Evolutionary conservation across 2,329 filamentous ascomycete genomes (phyloP).

Genomic region (Tolypocladium sp.): DNA sequence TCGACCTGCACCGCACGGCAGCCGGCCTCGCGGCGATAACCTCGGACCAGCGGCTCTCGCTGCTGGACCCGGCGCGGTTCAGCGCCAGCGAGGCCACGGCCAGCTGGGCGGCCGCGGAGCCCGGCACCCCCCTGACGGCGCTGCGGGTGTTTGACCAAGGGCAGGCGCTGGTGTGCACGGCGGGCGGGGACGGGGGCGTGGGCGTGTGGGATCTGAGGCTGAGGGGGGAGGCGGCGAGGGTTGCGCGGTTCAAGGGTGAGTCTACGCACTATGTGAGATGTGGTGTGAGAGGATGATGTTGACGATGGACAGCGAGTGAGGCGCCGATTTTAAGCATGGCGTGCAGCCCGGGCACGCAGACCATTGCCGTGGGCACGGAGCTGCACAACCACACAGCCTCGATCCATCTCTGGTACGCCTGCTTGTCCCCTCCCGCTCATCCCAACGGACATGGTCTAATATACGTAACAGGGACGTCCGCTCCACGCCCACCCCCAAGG

Average conservation of each 20-base stretch:
- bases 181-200: slow-evolving; percentile 62
- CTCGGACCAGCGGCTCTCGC: slow-evolving; percentile 60
- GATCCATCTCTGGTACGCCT: slow-evolving; percentile 48
- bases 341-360: slow-evolving; percentile 44
- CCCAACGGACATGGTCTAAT: too few relatives aligned
- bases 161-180: slow-evolving; percentile 52
- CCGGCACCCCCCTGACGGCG: slow-evolving; percentile 52
- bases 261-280: slow-evolving; percentile 3
- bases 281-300: background rate
- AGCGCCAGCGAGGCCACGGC: slow-evolving; percentile 38
- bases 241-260: slow-evolving; percentile 37
- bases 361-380: slow-evolving; percentile 66
- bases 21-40: slow-evolving; percentile 52
- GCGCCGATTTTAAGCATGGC: slow-evolving; percentile 57
- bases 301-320: slow-evolving; percentile 24
- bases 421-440: background rate
- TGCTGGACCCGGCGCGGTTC: slow-evolving; percentile 53
- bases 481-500: slow-evolving; percentile 31
- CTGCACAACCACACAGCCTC: slow-evolving; percentile 54
- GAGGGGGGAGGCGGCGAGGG: slow-evolving; percentile 26
- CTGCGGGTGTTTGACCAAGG: slow-evolving; percentile 45
- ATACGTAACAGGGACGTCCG: slow-evolving; percentile 47
- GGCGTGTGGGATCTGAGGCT: slow-evolving; percentile 56
- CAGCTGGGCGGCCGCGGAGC: slow-evolving; percentile 35
- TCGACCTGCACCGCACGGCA: slow-evolving; percentile 44